Evolutionary conservation across 2,329 filamentous ascomycete genomes (phyloP), one percentile per base, ranked within the genome.

Genomic region (Coniochaeta sp.): DNA sequence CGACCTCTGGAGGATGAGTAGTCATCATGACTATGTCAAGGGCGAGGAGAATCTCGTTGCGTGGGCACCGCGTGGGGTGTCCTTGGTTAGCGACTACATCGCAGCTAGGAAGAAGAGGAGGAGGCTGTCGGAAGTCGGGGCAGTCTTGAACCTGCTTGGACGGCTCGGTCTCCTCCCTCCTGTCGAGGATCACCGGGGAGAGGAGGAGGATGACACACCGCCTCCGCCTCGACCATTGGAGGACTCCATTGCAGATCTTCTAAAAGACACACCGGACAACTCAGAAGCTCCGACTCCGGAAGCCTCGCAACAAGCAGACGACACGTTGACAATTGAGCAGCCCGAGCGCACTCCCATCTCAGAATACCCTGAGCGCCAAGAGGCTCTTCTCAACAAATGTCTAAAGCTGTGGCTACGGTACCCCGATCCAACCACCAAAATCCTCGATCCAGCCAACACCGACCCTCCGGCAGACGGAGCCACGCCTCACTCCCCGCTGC

Each of bases 1-100:
- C 3, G 95, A 99, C 71, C 80, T 99, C 14, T 99, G 95, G 95
- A 86, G 95, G 59, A 91, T 98, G 86, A 96, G 92, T 72, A 98
- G 93, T 17, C 88, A 91, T 62, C 89, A 96, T 68, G 91, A 96
- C 72, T 98, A 97, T 70, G 90, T 99, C 67, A 97, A 96, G 73
- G 95, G 95, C 59, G 93, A 99, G 74, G 95, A 99, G 73, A 82
- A 88, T 56, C 79, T 99, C 42, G 86, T 81, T 2, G 86, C 87
- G 60, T 99, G 95, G 95, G 86, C 88, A 8, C 93, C 95, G 1
- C 85, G 95, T 47, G 92, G 95, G 38, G 90, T 98, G 2, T 96
- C 91, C 0, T 77, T 99, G 0, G 88, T 99, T n/a, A 86, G 87
- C 61, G 95, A 99, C 73, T 96, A 89, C 68, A 88, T 97, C 59